Evolutionary conservation across 805 yeast species (phyloP).

Genomic region (Yamadazyma phyllophila): DNA sequence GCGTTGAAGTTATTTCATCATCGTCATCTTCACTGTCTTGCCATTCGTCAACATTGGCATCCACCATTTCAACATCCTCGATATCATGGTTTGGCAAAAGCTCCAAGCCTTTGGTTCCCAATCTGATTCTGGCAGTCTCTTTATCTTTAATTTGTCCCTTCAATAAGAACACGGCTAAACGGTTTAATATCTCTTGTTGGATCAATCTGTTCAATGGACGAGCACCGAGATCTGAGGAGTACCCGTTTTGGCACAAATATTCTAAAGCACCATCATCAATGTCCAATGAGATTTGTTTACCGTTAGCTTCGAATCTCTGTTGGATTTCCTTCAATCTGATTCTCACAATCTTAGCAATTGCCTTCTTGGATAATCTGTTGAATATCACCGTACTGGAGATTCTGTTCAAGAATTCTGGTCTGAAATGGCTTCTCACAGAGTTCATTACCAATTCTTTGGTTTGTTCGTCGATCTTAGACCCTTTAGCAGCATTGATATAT

Average conservation of each 20-base stretch:
- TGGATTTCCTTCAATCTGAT: conserved; percentile 84
- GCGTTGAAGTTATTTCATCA: conserved; percentile 6
- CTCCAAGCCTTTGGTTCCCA: conserved; percentile 61
- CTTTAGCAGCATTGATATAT: conserved; percentile 65
- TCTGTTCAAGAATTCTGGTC: conserved; percentile 97
- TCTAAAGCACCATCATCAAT: conserved; percentile 77
- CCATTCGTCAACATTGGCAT: conserved; percentile 59
- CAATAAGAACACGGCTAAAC: conserved; percentile 82
- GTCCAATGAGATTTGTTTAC: conserved; percentile 69
- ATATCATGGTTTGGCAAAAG: conserved; percentile 85
- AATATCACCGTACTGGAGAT: conserved; percentile 90
- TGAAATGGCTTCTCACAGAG: conserved; percentile 82
- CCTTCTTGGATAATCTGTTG: conserved; percentile 87
- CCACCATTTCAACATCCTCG: conserved; percentile 48
- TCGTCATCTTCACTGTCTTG: conserved; percentile 58
- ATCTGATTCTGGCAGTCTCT: conserved; percentile 71
- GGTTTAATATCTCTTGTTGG: conserved; percentile 83
- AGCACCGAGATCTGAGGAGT: conserved; percentile 93
- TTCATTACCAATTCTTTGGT: conserved; percentile 80
- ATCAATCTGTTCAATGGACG: conserved; percentile 92
- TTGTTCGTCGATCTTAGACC: conserved; percentile 60
- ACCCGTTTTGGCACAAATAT: conserved; percentile 81
- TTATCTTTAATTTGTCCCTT: conserved; percentile 86
- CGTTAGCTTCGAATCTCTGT: conserved; percentile 78
- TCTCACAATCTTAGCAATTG: conserved; percentile 87